These are phyloP conservation scores for Iodosphaeria phyllophila DNA, from an alignment of 2,329 filamentous ascomycete genomes.

Conservation along the genomic window DNA sequence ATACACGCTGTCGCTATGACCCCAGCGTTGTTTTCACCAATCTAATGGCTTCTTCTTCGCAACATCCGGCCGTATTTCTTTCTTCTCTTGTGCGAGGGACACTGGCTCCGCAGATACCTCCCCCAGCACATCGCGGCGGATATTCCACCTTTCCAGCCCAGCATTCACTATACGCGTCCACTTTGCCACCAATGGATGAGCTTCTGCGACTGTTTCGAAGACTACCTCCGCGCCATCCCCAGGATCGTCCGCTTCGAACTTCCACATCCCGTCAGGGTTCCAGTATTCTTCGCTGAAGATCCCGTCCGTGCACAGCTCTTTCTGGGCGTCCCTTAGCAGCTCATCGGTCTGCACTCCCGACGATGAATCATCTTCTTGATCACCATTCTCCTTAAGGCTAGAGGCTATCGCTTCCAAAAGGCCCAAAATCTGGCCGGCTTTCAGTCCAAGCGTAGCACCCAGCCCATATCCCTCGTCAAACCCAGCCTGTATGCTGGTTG, in stretches of 20 bases:
- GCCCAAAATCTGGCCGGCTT: slow-evolving; percentile 58
- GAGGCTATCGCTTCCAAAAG: slow-evolving; percentile 52
- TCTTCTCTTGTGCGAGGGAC: too few species aligned
- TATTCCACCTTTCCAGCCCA: slow-evolving; percentile 19
- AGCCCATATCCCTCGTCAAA: slow-evolving; percentile 85
- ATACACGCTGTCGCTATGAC: too few species aligned
- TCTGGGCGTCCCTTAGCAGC: slow-evolving; percentile 29
- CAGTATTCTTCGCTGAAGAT: slow-evolving; percentile 52
- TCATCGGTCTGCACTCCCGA: too few species aligned
- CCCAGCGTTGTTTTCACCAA: too few species aligned
- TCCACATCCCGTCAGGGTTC: slow-evolving; percentile 53
- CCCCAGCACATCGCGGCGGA: slow-evolving; percentile 5
- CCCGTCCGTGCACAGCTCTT: slow-evolving; percentile 38
- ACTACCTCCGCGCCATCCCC: too few species aligned
- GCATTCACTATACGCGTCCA: slow-evolving; percentile 32
- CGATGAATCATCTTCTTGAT: too few species aligned
- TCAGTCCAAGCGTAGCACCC: slow-evolving; percentile 61
- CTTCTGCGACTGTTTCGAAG: slow-evolving; percentile 42
- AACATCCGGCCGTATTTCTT: too few species aligned
- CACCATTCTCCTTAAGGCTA: slow-evolving; percentile 19
- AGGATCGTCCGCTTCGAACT: slow-evolving; percentile 29
- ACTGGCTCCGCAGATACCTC: too few species aligned
- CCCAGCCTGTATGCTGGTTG: slow-evolving; percentile 58
- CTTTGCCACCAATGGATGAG: slow-evolving; percentile 46
- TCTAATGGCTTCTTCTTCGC: too few species aligned